phyloP scores from a whole-genome alignment of 352 stramenopile genomes.

The Detonula confervacea region DNA sequence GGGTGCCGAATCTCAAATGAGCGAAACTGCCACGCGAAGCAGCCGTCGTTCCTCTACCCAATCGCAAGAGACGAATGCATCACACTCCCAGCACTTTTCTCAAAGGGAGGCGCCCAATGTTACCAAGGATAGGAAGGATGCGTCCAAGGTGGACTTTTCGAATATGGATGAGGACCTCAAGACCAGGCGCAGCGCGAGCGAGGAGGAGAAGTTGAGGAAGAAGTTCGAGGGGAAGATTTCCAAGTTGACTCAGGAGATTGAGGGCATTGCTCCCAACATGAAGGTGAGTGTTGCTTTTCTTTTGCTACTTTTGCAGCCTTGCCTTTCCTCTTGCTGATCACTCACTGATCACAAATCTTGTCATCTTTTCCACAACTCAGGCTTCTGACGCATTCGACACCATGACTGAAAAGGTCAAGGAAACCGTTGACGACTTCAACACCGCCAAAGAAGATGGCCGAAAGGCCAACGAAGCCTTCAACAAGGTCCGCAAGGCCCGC shows the following conservation, averaged over 20 bases:
- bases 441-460: slow-evolving; percentile 71
- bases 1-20: slow-evolving; percentile 43
- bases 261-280: slow-evolving; percentile 98
- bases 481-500: slow-evolving; percentile 75
- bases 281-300: slow-evolving; percentile 75
- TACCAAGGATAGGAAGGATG: slow-evolving; percentile 75
- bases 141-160: slow-evolving; percentile 90
- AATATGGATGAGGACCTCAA: slow-evolving; percentile 85
- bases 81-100: slow-evolving; percentile 74
- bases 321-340: slow-evolving; percentile 3
- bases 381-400: slow-evolving; percentile 94
- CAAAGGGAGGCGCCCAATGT: slow-evolving; percentile 80
- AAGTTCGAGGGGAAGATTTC: slow-evolving; percentile 88
- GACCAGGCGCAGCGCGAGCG: slow-evolving; percentile 74
- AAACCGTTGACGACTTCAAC: slow-evolving; percentile 80
- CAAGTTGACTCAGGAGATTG: slow-evolving; percentile 85
- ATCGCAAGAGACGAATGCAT: slow-evolving; percentile 63
- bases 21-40: slow-evolving; percentile 18
- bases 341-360: slow-evolving; percentile 10
- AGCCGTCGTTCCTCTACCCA: slow-evolving; percentile 31
- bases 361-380: slow-evolving; percentile 38
- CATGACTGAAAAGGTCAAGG: slow-evolving; percentile 89
- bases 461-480: slow-evolving; percentile 78
- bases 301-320: slow-evolving; percentile 3
- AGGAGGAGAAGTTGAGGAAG: slow-evolving; percentile 83